A percentile compares a stretch with the other conserved stretches of the same genome.
These are phyloP conservation scores for Aspergillus olivimuriae DNA, from an alignment of 495 filamentous ascomycete genomes.

Conservation along the genomic window DNA sequence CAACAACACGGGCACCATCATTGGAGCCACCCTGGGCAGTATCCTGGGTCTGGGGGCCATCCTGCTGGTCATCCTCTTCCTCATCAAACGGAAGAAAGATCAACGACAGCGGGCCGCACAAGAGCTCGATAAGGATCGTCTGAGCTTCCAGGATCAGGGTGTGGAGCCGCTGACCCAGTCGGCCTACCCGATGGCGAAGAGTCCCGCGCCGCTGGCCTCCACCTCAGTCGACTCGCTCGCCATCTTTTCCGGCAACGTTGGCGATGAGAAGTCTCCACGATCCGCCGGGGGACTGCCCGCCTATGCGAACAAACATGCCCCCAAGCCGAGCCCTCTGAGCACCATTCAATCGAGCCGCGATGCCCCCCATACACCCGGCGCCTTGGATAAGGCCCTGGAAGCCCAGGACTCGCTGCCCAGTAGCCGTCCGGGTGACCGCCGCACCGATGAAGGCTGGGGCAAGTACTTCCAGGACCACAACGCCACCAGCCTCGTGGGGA, in stretches of 20 bases:
- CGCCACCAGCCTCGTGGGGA: constrained; percentile 32
- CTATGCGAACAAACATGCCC: constrained; percentile 13
- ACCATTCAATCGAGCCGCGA: constrained; percentile 29
- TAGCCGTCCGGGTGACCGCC: constrained; percentile 38
- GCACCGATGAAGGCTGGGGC: constrained; percentile 53
- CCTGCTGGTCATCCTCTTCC: constrained; percentile 60
- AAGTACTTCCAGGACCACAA: constrained; percentile 52
- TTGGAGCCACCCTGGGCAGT: constrained; percentile 74
- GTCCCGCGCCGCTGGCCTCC: constrained; percentile 34
- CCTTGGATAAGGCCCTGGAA: constrained; percentile 17
- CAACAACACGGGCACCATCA: constrained; percentile 49
- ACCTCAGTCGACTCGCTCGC: constrained; percentile 41
- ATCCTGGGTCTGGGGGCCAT: constrained; percentile 66
- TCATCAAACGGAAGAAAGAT: constrained; percentile 57
- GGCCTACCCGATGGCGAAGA: constrained; percentile 38
- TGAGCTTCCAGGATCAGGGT: constrained; percentile 61
- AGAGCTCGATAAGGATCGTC: constrained; percentile 51
- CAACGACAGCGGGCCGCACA: constrained; percentile 46
- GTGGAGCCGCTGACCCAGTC: constrained; percentile 43
- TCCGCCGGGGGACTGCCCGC: constrained; percentile 20
- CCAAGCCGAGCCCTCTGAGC: constrained; percentile 27
- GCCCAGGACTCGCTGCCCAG: constrained; percentile 9
- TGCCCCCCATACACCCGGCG: constrained; percentile 9
- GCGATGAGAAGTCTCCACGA: constrained; percentile 31
- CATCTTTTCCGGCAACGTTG: constrained; percentile 36